These are phyloP conservation scores for Ogataea parapolymorpha DNA, from an alignment of 805 yeast species.

Conservation along the genomic window DNA sequence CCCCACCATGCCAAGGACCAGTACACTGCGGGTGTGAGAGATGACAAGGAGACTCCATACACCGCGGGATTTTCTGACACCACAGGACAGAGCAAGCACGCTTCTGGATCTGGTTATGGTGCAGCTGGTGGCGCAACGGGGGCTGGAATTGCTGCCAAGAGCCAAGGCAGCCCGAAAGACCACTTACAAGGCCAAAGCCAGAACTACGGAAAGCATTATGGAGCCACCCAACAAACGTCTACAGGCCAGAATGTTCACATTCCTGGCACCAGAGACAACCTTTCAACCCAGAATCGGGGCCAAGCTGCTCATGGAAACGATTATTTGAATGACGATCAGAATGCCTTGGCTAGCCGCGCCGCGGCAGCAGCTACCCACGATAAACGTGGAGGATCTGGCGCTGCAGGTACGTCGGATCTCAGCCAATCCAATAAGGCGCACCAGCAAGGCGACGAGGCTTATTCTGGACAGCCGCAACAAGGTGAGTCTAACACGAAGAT, in stretches of 20 bases:
- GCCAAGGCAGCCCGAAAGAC: not conserved
- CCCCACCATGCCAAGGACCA: constrained; percentile 1
- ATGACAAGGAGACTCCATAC: constrained; percentile 5
- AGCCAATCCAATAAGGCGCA: not conserved
- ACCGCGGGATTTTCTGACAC: constrained; percentile 4
- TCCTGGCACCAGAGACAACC: constrained; percentile 1
- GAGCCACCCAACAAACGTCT: not conserved
- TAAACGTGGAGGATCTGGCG: constrained; percentile 4
- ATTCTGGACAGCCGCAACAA: not conserved
- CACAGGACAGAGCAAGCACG: not conserved
- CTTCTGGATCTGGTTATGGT: constrained; percentile 1
- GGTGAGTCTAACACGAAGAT: constrained; percentile 12
- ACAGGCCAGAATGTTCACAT: not conserved
- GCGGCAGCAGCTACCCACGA: constrained; percentile 18
- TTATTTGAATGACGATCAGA: constrained; percentile 15
- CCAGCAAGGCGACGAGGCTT: not conserved
- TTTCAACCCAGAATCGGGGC: not conserved
- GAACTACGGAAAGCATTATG: not conserved
- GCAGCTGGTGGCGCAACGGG: constrained; percentile 2
- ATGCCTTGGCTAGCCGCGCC: constrained; percentile 19
- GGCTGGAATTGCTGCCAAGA: not conserved
- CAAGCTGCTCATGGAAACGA: constrained; percentile 9
- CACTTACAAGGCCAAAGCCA: not conserved
- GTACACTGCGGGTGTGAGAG: constrained; percentile 7
- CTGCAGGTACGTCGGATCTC: not conserved